Conservation (phyloP, 2,329 filamentous ascomycete species). For the Monosporascus sp. region DNA sequence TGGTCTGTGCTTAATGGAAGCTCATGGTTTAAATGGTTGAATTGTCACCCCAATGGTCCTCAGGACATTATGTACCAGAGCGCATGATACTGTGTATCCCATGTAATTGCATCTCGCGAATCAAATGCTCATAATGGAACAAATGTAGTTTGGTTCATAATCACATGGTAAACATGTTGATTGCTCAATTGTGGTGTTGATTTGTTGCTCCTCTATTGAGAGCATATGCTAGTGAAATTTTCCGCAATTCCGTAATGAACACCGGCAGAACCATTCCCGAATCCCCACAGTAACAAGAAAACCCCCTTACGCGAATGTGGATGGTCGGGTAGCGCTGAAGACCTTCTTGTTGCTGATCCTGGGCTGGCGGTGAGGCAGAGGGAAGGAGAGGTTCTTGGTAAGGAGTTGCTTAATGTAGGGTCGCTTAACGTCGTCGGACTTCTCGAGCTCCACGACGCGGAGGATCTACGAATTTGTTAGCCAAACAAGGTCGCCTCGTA, state of each 20-base stretch:
- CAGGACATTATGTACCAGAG: too few relatives aligned
- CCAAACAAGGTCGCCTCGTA: neutral
- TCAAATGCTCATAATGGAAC: neutral
- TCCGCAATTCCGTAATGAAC: constrained; percentile 56
- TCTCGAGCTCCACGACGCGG: constrained; percentile 96
- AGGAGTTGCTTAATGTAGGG: constrained; percentile 99
- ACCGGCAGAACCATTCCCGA: constrained; percentile 52
- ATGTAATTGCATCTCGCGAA: too few relatives aligned
- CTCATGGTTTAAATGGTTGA: neutral
- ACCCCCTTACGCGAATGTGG: constrained; percentile 87
- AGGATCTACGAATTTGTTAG: constrained; percentile 65
- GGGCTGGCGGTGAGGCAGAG: constrained; percentile 91
- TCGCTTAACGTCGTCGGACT: constrained; percentile 89
- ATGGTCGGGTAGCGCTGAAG: constrained; percentile 88
- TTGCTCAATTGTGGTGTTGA: constrained; percentile 21
- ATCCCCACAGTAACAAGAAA: constrained; percentile 45
- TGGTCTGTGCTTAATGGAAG: neutral
- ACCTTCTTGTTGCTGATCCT: constrained; percentile 82
- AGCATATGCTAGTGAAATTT: constrained; percentile 56
- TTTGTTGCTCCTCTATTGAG: constrained; percentile 33
- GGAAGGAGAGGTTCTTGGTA: constrained; percentile 93
- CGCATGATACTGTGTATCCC: too few relatives aligned
- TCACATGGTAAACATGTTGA: neutral
- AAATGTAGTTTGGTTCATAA: constrained; percentile 1
- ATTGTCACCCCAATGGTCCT: neutral